Percentiles rank a stretch among this genome's conserved stretches.
Evolutionary conservation across 768 basidiomycete genomes (phyloP).

Genomic region (Agrocybe praecox): DNA sequence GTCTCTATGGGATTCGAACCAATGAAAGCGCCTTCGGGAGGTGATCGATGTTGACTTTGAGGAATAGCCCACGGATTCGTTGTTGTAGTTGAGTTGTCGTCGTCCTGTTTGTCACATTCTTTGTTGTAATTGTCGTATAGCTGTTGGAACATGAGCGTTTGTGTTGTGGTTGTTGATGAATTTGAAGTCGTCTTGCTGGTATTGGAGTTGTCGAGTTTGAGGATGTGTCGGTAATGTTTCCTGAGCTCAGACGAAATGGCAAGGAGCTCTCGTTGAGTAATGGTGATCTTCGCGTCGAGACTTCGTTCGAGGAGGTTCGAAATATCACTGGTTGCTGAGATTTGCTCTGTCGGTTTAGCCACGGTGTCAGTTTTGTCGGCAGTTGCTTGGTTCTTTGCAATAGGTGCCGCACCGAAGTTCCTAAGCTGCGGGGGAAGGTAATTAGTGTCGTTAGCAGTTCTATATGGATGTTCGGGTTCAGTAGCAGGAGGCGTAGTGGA

Average conservation of each 20-base stretch:
- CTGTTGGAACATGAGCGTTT: background rate
- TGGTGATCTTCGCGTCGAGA: conserved; percentile 16
- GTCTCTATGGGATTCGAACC: conserved; percentile 5
- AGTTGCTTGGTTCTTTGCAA: background rate
- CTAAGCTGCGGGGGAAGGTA: conserved; percentile 17
- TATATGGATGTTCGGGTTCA: conserved; percentile 11
- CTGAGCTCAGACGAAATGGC: conserved; percentile 22
- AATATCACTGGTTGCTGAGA: conserved; percentile 13
- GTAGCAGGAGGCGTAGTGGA: background rate
- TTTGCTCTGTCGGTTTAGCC: background rate
- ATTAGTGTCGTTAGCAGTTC: conserved; percentile 11
- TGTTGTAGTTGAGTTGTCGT: too few species aligned
- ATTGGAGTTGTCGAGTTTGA: conserved; percentile 9
- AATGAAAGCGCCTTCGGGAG: conserved; percentile 3
- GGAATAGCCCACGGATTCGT: too few species aligned
- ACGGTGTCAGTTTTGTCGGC: background rate
- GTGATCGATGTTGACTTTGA: background rate
- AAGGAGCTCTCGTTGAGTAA: conserved; percentile 19
- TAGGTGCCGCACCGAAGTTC: conserved; percentile 10
- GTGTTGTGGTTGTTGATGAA: background rate
- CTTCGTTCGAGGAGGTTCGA: conserved; percentile 17
- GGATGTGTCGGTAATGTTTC: conserved; percentile 11
- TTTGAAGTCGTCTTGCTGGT: too few species aligned
- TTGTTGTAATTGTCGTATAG: too few species aligned
- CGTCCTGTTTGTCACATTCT: too few species aligned